Evolutionary conservation across 257 asterid species (phyloP), one percentile per base, ranked within the genome.

Genomic region (Scutellaria barbata): DNA sequence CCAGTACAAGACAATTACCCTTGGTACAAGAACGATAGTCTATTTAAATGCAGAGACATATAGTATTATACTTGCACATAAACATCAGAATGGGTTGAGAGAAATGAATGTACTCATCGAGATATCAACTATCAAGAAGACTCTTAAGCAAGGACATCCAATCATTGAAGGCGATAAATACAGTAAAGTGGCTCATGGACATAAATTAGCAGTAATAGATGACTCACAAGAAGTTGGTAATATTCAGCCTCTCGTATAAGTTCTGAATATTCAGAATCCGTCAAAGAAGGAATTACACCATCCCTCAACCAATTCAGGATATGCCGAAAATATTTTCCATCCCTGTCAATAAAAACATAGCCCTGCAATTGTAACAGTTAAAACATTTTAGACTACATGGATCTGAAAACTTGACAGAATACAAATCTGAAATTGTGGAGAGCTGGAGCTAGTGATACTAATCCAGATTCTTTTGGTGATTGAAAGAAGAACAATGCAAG

Each of bases 241-340:
- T 84, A 93, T 74, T 93, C 95, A 40, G 98, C 97, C 83, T 93
- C 97, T 59, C 83, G 84, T 74, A 86, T 70, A 83, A 93, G 92
- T 84, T 87, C 97, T 48, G 86, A 67, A 74, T 82, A 87, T 75
- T 85, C 94, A 70, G 75, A 68, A 59, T 93, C 97, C 66, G 73
- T 82, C 85, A 93, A 68, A 7, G 84, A 66, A 14, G 98, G 98
- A 77, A 93, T 65, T 58, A 80, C 86, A 56, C 97, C 95, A 71
- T 93, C 98, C 85, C 98, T 88, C 81, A 90, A 76, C 98, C 98
- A 93, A 81, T 93, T 93, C 77, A 93, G 77, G 75, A 93, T 82
- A 81, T 88, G 96, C 63, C 95, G 90, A 77, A 93, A 93, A 83
- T 88, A 86, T 69, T 86, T 90, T 59, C 98, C 98, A 69, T 93